Evolutionary conservation across 805 yeast genomes (phyloP).

Genomic region (Komagataella pastoris): DNA sequence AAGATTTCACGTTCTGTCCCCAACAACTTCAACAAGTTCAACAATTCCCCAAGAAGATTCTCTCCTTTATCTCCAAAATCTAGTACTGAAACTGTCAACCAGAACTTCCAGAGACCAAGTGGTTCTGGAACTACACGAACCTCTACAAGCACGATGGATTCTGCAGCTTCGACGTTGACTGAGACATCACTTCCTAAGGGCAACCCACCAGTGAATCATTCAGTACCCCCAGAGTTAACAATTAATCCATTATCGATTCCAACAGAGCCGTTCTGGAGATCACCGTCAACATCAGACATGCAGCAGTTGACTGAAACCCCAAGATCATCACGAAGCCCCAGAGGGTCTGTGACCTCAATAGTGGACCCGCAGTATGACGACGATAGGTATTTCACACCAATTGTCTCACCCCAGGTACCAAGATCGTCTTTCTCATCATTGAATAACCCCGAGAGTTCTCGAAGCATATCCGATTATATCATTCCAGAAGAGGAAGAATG

Average conservation of each 20-base stretch:
- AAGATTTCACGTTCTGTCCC: neutral
- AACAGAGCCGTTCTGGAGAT: neutral
- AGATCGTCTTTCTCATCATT: neutral
- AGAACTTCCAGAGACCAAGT: neutral
- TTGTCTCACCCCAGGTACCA: neutral
- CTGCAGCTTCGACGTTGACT: neutral
- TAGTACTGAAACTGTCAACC: neutral
- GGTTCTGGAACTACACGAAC: neutral
- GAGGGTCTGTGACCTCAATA: conserved; percentile 42
- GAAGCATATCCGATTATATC: neutral
- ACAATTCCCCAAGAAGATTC: neutral
- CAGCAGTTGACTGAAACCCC: conserved; percentile 17
- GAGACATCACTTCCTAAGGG: neutral
- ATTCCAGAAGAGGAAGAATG: neutral
- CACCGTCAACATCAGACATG: neutral
- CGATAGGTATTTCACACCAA: neutral
- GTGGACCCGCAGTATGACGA: conserved; percentile 29
- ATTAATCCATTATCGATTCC: neutral
- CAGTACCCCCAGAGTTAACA: neutral
- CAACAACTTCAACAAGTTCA: neutral
- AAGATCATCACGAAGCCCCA: conserved; percentile 36
- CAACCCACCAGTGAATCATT: neutral
- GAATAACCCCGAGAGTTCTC: neutral
- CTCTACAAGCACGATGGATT: neutral
- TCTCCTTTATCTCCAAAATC: neutral